A percentile compares a stretch with the other conserved stretches of the same genome.
phyloP scores from a whole-genome alignment of 1,139 yeast species.

The Schizosaccharomyces versatilis region DNA sequence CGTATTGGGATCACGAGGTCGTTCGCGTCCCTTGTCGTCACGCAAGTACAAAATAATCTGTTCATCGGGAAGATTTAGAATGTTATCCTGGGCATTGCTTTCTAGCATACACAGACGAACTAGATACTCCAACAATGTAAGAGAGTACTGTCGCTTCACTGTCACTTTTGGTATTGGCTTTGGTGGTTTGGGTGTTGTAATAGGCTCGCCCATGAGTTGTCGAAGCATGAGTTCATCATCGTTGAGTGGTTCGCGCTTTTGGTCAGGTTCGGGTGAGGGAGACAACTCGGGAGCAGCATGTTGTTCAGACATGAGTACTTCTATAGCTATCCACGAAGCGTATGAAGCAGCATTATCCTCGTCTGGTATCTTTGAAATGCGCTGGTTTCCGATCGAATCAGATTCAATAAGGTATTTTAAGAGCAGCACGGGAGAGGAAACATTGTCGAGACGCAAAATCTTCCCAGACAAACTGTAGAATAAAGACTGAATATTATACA shows the following conservation, averaged over 20 bases:
- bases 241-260: background rate
- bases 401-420: background rate
- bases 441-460: slow-evolving; percentile 40
- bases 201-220: background rate
- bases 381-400: too few relatives aligned
- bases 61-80: slow-evolving; percentile 43
- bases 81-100: slow-evolving; percentile 33
- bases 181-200: background rate
- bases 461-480: slow-evolving; percentile 42
- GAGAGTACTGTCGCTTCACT: background rate
- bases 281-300: background rate
- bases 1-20: background rate
- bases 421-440: slow-evolving; percentile 39
- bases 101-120: slow-evolving; percentile 42
- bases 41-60: slow-evolving; percentile 21
- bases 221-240: background rate
- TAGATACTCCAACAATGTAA: slow-evolving; percentile 41
- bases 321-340: background rate
- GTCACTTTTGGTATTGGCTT: background rate
- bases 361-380: too few relatives aligned
- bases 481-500: background rate
- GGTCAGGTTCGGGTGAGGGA: background rate
- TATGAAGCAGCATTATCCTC: background rate
- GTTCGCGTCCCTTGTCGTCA: slow-evolving; percentile 1
- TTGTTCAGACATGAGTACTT: background rate